Conservation (phyloP, 2,329 filamentous ascomycete species). For the Ceratocystis papillata region DNA sequence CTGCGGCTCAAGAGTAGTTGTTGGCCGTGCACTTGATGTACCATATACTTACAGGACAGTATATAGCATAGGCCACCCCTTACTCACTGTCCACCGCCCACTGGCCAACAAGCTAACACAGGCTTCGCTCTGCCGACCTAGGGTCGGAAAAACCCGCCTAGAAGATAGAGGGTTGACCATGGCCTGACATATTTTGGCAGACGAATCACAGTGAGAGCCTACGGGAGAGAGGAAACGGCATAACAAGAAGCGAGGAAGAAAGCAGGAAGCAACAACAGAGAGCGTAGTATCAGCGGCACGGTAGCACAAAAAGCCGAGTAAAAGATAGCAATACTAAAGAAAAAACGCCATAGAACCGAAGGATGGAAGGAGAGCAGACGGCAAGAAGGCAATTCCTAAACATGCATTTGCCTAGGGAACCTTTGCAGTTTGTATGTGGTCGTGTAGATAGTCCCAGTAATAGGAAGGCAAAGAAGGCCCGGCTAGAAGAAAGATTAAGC, state of each 20-base stretch:
- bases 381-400: neutral
- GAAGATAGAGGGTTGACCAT: conserved; percentile 19
- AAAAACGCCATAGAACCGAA: conserved; percentile 24
- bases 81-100: too few relatives aligned
- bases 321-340: neutral
- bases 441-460: neutral
- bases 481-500: neutral
- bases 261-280: neutral
- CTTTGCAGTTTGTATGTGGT: neutral
- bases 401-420: neutral
- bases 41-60: neutral
- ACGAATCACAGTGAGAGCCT: conserved; percentile 17
- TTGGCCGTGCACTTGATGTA: neutral
- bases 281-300: conserved; percentile 1
- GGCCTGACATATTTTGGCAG: conserved; percentile 5
- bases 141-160: conserved; percentile 26
- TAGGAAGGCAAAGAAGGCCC: neutral
- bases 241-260: neutral
- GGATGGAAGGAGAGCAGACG: conserved; percentile 19
- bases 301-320: conserved; percentile 11
- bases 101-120: neutral
- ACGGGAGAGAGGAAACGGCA: conserved; percentile 8
- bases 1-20: neutral
- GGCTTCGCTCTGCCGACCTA: neutral
- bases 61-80: neutral